Evolutionary conservation across 1,284 basidiomycete genomes (phyloP).

Genomic region (Inonotus hispidus): DNA sequence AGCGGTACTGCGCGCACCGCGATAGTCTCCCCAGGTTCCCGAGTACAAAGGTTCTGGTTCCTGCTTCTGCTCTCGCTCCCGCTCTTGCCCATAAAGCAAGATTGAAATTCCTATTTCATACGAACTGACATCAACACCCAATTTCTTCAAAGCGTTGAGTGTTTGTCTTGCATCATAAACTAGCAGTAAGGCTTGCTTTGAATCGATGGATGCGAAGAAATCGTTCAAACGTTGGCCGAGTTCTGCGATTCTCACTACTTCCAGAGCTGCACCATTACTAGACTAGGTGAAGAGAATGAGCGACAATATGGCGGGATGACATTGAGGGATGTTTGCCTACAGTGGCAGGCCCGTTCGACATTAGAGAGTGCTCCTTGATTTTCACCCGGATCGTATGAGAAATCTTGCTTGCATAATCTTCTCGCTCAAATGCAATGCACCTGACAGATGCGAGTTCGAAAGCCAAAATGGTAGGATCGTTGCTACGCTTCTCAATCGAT

Average conservation of each 20-base stretch:
- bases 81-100: conserved; percentile 19
- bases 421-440: conserved; percentile 19
- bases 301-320: conserved; percentile 21
- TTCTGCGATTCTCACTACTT: conserved; percentile 15
- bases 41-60: neutral
- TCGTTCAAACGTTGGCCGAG: conserved; percentile 20
- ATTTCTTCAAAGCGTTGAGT: conserved; percentile 20
- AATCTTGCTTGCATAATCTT: conserved; percentile 17
- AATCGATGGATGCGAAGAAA: conserved; percentile 18
- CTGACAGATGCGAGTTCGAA: conserved; percentile 29
- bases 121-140: conserved; percentile 24
- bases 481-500: conserved; percentile 19
- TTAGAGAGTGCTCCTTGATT: conserved; percentile 24
- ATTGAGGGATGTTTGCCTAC: conserved; percentile 2
- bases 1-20: too few species aligned
- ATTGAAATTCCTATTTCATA: conserved; percentile 25
- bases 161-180: conserved; percentile 26
- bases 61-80: neutral
- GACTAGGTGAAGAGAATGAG: conserved; percentile 16
- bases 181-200: conserved; percentile 24
- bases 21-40: neutral
- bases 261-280: conserved; percentile 23
- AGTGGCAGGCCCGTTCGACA: conserved; percentile 23
- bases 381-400: conserved; percentile 23
- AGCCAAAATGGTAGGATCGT: conserved; percentile 29